Base-by-base conservation (phyloP, 345 rosid species). In the Citrus hindsii region DNA sequence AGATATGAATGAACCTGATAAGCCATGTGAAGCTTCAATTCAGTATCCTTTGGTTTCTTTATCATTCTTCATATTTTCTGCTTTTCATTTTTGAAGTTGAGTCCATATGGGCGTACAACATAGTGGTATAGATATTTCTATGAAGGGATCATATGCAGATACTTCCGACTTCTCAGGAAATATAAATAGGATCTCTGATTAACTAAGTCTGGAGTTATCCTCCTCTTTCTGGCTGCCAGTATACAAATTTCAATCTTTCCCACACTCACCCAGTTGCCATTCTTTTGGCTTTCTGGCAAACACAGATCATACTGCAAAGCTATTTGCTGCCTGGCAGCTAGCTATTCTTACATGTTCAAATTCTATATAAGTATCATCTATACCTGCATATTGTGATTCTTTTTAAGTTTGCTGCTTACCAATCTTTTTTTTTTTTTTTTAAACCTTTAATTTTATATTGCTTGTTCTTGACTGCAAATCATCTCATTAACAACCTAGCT, bases 21-120 rank as follows among this genome's bases (percentile, higher is more conserved):
- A 83, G 79, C 89, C 83, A 27, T 73, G 85, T 74, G 95, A 91
- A 84, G 90, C 93, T 76, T 77, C 84, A 63, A 77, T 90, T 27
- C 99, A 94, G 99, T 95, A 93, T 95, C 97, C 98, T 95, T 64
- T 81, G 67, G 25, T 63, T 21, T 28, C 14, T 28, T 55, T 24
- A 18, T 27, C 30, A 69, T 40, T 48, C 14, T 48, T 59, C 67
- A 24, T 63, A 22, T 37, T 27, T 76, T 58, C 74, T 84, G 56
- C 58, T 40, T 61, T 40, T 27, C 8, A 37, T 35, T 59, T 19
- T 71, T 51, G 27, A 46, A 62, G 35, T 67, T 62, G 75, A 25
- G 70, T 21, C 61, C 13, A 21, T 28, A n/a, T 65, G 14, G 37
- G 12, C 28, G 48, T 81, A 42, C 71, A 75, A 33, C 19, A 69